Evolutionary conservation across 306 rosid species (phyloP).

Genomic region (Begonia loranthoides): DNA sequence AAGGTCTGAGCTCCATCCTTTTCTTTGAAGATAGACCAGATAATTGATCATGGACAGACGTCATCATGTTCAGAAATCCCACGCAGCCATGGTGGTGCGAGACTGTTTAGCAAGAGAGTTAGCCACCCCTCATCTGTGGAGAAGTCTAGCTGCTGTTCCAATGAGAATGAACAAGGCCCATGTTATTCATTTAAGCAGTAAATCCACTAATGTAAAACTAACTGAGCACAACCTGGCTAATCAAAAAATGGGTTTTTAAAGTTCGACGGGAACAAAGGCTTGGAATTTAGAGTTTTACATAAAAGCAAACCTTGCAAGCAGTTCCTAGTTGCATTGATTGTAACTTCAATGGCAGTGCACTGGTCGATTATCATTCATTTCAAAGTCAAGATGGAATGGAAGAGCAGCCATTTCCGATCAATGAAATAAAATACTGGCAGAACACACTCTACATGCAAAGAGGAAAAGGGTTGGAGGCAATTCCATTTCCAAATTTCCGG

Average conservation of each 20-base stretch:
- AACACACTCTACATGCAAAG: constrained; percentile 55
- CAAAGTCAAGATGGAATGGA: constrained; percentile 38
- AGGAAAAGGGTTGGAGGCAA: constrained; percentile 51
- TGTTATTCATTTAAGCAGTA: constrained; percentile 29
- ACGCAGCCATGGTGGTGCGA: constrained; percentile 75
- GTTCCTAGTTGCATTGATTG: constrained; percentile 30
- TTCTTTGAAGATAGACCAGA: constrained; percentile 23
- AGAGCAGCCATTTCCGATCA: constrained; percentile 60
- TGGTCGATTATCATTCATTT: constrained; percentile 54
- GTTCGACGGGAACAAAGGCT: constrained; percentile 29
- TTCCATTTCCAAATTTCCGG: constrained; percentile 40
- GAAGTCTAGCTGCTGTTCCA: constrained; percentile 24
- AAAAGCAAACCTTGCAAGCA: constrained; percentile 45
- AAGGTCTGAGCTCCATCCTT: constrained; percentile 33
- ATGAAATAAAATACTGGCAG: constrained; percentile 38
- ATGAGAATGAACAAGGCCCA: constrained; percentile 29
- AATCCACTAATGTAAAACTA: constrained; percentile 30
- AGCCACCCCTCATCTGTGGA: constrained; percentile 42
- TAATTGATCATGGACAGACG: constrained; percentile 16
- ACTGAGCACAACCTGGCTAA: constrained; percentile 28
- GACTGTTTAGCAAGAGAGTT: constrained; percentile 76
- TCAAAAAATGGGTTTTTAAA: constrained; percentile 39
- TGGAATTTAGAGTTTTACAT: constrained; percentile 59
- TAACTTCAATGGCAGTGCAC: constrained; percentile 13
- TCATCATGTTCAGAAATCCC: constrained; percentile 50